Conservation (phyloP, 345 rosid species). For the Cardiospermum halicacabum region DNA sequence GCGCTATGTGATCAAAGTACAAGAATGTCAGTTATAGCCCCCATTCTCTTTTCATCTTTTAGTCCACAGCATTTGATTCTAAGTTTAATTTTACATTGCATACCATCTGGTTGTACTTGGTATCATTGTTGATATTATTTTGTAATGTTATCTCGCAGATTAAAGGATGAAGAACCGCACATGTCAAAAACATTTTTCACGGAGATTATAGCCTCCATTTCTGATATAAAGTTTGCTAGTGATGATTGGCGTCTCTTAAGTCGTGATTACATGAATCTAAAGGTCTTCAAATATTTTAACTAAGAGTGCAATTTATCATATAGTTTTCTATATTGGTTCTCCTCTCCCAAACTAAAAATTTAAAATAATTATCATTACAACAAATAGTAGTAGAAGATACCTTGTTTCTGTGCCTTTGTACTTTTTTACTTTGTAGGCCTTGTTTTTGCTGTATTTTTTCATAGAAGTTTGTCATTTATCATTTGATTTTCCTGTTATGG, state of each 20-base stretch:
- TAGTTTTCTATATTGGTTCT: constrained; percentile 2
- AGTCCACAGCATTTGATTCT: neutral
- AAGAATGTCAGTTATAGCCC: constrained; percentile 41
- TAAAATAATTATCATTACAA: neutral
- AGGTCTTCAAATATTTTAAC: constrained; percentile 32
- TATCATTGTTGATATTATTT: constrained; percentile 21
- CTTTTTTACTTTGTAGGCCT: neutral
- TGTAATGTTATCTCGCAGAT: constrained; percentile 31
- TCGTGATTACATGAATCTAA: constrained; percentile 62
- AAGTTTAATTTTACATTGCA: constrained; percentile 3
- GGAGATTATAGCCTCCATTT: constrained; percentile 55
- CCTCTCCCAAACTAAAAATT: constrained; percentile 1
- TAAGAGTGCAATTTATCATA: constrained; percentile 6
- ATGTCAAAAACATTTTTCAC: constrained; percentile 55
- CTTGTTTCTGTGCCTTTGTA: neutral
- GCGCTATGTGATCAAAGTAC: constrained; percentile 54
- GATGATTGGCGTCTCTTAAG: constrained; percentile 54
- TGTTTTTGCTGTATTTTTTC: neutral
- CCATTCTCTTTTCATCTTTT: neutral
- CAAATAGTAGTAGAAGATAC: neutral
- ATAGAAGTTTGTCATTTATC: neutral
- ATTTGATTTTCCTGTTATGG: neutral
- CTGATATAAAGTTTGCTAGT: constrained; percentile 53
- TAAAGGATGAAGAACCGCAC: constrained; percentile 40
- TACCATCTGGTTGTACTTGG: neutral